These are phyloP conservation scores for Scheffersomyces illinoinensis DNA, from an alignment of 1,139 yeast species.

Conservation along the genomic window DNA sequence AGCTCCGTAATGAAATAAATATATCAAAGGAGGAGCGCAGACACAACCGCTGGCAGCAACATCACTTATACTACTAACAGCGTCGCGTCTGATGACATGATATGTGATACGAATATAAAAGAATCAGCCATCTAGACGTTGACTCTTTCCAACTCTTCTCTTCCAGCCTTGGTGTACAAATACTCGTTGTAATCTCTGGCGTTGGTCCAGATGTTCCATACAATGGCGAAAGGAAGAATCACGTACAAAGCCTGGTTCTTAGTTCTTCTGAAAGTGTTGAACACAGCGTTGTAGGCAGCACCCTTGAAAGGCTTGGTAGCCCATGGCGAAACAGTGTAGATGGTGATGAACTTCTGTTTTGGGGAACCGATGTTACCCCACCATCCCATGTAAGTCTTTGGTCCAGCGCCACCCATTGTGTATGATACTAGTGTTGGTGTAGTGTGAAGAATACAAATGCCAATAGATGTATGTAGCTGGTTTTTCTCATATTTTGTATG, in stretches of 20 bases:
- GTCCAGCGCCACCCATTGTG: slow-evolving; percentile 71
- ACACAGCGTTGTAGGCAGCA: slow-evolving; percentile 78
- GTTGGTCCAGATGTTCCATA: slow-evolving; percentile 85
- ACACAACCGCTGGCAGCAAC: neutral
- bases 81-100: neutral
- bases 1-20: neutral
- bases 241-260: slow-evolving; percentile 82
- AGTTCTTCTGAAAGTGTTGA: slow-evolving; percentile 94
- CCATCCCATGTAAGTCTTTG: slow-evolving; percentile 92
- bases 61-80: neutral
- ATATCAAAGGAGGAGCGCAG: neutral
- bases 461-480: neutral
- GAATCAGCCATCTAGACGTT: slow-evolving; percentile 48
- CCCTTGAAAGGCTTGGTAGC: slow-evolving; percentile 94
- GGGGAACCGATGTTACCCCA: slow-evolving; percentile 92
- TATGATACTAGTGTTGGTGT: slow-evolving; percentile 3
- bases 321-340: slow-evolving; percentile 88
- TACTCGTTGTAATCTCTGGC: slow-evolving; percentile 91
- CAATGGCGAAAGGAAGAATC: slow-evolving; percentile 72
- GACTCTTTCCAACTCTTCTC: slow-evolving; percentile 85
- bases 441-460: neutral
- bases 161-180: slow-evolving; percentile 97
- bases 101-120: slow-evolving; percentile 1
- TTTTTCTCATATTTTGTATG: slow-evolving; percentile 4
- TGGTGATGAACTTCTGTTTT: slow-evolving; percentile 81